Base-by-base conservation (phyloP, 495 filamentous ascomycete genomes). In the Penicillium cataractarum region DNA sequence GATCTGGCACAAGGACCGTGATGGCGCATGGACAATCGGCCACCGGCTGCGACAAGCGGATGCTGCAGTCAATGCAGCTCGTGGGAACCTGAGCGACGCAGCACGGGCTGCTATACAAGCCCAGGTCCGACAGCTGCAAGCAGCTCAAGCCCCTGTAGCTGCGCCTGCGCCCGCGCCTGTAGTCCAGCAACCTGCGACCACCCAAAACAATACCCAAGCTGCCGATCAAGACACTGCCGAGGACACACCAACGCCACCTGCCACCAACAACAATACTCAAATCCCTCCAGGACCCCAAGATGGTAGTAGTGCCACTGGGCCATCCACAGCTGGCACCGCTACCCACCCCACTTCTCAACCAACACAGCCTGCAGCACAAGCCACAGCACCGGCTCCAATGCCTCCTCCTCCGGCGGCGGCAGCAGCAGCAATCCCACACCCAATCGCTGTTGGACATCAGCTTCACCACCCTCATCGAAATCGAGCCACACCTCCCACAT, bases 1-100 rank as follows among this genome's bases (percentile, higher is more conserved):
- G 63, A 91, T 99, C 53, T 99, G 95, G 95, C 89, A 89, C 61
- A 88, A 91, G 52, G 90, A 93, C 59, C 82, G 82, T 26, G 86
- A 96, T 64, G 93, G 92, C 3, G 82, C 86, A 33, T 99, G 95
- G 94, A 84, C 85, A 32, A 83, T 84, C 56, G 85, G 86, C 19
- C 88, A 92, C 63, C 79, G 82, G 35, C 83, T 97, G 10, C 83
- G 86, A 13, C 93, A 97, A 74, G 87, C 74, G 37, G 80, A 85
- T 56, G 83, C 87, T n/a, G 78, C 80, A 12, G 67, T 68, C 33
- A 82, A 78, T 44, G 83, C 84, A 35, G 40, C 69, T 22, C 65
- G 67, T 4, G 65, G 64, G 17, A 67, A 63, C 27, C 56, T 67
- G 22, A 71, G 68, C 37, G 50, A 60, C 24, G 62, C 65, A 12